Evolutionary conservation across 768 basidiomycete genomes (phyloP), one percentile per base, ranked within the genome.

Genomic region (Macrolepiota fuliginosa): DNA sequence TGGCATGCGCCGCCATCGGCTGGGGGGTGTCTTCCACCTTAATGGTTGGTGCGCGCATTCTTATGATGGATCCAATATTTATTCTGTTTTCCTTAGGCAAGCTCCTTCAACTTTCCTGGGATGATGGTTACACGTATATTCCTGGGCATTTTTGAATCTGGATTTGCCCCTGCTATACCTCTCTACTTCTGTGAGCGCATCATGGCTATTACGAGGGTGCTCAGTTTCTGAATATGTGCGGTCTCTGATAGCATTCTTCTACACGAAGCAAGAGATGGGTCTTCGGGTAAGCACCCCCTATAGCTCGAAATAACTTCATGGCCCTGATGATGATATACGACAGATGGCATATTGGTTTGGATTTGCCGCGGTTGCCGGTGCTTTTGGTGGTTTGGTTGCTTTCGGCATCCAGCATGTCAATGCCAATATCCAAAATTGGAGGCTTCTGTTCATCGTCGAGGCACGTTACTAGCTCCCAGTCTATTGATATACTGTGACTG

Each of bases 381-480:
- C 92, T 4, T 93, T 93, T 62, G 90, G 91, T 13, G 91, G 92
- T n/a, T 74, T 92, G 49, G 83, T 94, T 45, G 91, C 92, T 2
- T 93, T 89, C 64, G 92, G 90, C 1, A 77, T 93, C 10, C 88
- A 91, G 65, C 82, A 91, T 68, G 78, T 77, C 1, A 72, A 85
- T 58, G 63, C 78, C 0, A 65, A 79, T 4, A 71, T 88, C 32
- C 69, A 76, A 10, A 77, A 84, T 61, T 87, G 84, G 89, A 79
- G 82, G 58, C 75, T 89, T 22, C 72, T 92, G 4, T 92, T 92
- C 72, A 83, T 93, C 63, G 77, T 92, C 40, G 90, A 92, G 79
- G 88, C 85, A 65, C 25, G 69, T 51, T 45, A n/a, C 42, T 2
- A 54, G 40, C 32, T 2, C 24, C 22, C 54, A 13, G 7, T 3